Evolutionary conservation across 1,284 basidiomycete species (phyloP).

Genomic region (Paramarasmius palmivorus): DNA sequence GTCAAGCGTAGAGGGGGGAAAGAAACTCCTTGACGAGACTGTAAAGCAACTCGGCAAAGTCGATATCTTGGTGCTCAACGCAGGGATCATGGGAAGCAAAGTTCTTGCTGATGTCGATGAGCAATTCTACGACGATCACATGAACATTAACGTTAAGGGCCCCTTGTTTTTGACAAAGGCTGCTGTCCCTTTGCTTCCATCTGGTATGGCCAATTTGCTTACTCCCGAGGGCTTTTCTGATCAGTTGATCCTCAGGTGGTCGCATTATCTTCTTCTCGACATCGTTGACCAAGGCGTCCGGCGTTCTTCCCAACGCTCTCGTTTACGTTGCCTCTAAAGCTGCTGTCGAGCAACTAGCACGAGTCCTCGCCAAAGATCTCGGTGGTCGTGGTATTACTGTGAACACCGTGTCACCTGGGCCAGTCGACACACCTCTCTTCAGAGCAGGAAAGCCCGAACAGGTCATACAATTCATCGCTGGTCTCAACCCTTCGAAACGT

Average conservation of each 20-base stretch:
- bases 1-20: conserved; percentile 44
- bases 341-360: conserved; percentile 56
- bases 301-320: conserved; percentile 37
- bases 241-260: conserved; percentile 35
- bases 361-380: conserved; percentile 60
- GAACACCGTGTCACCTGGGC: conserved; percentile 57
- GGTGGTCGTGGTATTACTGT: conserved; percentile 53
- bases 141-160: conserved; percentile 56
- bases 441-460: conserved; percentile 49
- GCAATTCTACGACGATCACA: conserved; percentile 45
- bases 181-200: conserved; percentile 40
- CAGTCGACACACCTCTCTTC: conserved; percentile 55
- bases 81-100: conserved; percentile 49
- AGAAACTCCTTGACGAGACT: conserved; percentile 45
- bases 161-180: conserved; percentile 56
- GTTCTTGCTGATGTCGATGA: conserved; percentile 49
- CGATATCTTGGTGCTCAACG: conserved; percentile 59
- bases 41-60: conserved; percentile 48
- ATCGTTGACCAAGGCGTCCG: conserved; percentile 43
- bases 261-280: conserved; percentile 59
- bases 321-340: conserved; percentile 52
- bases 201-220: conserved; percentile 35
- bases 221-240: neutral
- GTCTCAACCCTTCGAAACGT: conserved; percentile 45
- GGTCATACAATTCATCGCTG: conserved; percentile 44